phyloP scores from a whole-genome alignment of 495 filamentous ascomycete species.

The Daldinia caldariorum region DNA sequence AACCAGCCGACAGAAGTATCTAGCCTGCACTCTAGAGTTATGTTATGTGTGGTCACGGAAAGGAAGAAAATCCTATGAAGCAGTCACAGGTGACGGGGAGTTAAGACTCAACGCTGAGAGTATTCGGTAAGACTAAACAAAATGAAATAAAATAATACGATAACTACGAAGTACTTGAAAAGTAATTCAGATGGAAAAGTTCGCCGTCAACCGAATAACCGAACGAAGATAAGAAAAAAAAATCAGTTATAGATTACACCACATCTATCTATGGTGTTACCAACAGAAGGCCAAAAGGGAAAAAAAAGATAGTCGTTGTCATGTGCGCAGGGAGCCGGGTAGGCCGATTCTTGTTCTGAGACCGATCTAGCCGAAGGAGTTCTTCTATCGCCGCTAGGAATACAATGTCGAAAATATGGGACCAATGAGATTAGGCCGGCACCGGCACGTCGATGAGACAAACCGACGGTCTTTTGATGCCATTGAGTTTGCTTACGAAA shows the following conservation, averaged over 20 bases:
- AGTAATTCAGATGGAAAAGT: background rate
- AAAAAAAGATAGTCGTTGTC: slow-evolving; percentile 17
- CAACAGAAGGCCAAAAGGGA: slow-evolving; percentile 27
- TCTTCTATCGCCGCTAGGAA: background rate
- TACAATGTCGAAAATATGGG: slow-evolving; percentile 2
- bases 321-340: slow-evolving; percentile 12
- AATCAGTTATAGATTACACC: background rate
- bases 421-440: slow-evolving; percentile 26
- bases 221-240: background rate
- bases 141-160: background rate
- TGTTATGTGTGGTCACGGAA: background rate
- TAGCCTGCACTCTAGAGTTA: slow-evolving; percentile 2
- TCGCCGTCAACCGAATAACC: too few relatives aligned
- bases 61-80: background rate
- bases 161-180: too few relatives aligned
- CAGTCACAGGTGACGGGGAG: slow-evolving; percentile 7
- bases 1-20: background rate
- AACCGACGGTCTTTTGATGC: slow-evolving; percentile 15
- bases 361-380: slow-evolving; percentile 28
- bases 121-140: background rate
- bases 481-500: slow-evolving; percentile 15
- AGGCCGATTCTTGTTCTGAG: slow-evolving; percentile 32
- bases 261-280: slow-evolving; percentile 5
- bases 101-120: background rate
- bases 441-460: slow-evolving; percentile 22